Evolutionary conservation across 1,284 basidiomycete genomes (phyloP).

Genomic region (Marasmius oreades): DNA sequence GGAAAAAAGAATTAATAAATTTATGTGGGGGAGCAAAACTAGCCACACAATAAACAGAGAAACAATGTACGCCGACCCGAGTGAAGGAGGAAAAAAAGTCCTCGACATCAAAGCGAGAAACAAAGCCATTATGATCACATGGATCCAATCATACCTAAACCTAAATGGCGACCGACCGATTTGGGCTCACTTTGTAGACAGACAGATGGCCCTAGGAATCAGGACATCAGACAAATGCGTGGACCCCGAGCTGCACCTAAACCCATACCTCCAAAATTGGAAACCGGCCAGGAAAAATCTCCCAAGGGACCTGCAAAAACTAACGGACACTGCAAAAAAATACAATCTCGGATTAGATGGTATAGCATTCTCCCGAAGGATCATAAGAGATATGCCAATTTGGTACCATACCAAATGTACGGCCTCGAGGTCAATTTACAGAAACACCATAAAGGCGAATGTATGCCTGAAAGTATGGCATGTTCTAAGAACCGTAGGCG

Average conservation of each 20-base stretch:
- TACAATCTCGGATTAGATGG: neutral
- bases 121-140: conserved; percentile 8
- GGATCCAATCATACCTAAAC: conserved; percentile 2
- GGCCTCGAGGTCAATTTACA: neutral
- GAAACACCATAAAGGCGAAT: neutral
- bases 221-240: neutral
- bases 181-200: neutral
- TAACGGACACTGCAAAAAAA: neutral
- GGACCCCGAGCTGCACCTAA: neutral
- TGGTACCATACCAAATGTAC: neutral
- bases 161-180: neutral
- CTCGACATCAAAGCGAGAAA: conserved; percentile 7
- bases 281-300: neutral
- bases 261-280: neutral
- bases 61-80: neutral
- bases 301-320: neutral
- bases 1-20: conserved; percentile 8
- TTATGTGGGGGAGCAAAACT: too few relatives aligned
- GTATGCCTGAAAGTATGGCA: too few relatives aligned
- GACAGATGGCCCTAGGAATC: neutral
- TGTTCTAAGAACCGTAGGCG: conserved; percentile 8
- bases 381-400: neutral
- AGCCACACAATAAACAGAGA: neutral
- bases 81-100: conserved; percentile 7
- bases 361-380: neutral